Base-by-base conservation (phyloP, 2,329 filamentous ascomycete species). In the Dactylellina leptospora region DNA sequence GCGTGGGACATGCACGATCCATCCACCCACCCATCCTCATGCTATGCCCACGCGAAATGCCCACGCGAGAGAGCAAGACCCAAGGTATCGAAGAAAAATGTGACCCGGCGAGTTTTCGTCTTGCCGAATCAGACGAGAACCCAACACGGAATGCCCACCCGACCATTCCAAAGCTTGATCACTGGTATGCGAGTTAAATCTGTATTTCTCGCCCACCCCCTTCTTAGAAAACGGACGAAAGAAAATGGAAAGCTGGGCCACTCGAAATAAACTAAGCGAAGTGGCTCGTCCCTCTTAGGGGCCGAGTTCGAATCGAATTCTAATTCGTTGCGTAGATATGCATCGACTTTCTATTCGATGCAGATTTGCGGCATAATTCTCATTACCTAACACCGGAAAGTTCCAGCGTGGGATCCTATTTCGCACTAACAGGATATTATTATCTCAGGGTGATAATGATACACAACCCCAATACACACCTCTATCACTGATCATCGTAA, bases 181-280 rank as follows among this genome's bases (percentile, higher is more conserved):
- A 10, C 13, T 11, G 23, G 18, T 30, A 16, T 42, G 20, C 23
- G 38, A 42, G 16, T 42, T 50, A 55, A 36, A 36, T 45, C 53
- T 44, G 33, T 18, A 36, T 25, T n/a, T 25, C 30, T 33, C n/a
- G n/a, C n/a, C n/a, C n/a, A n/a, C 56, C 56, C 38, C 56, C 38
- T 33, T 44, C 40, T 44, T 11, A 38, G 13, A 33, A 16, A 44
- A 22, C 18, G n/a, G n/a, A n/a, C 53, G n/a, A 27, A 13, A 54
- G 11, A 22, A 68, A 56, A 63, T 42, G 23, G 33, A 50, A n/a
- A 58, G 18, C 36, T 20, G 50, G 58, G 51, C 66, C 58, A 71
- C 58, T 50, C 66, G 66, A 71, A 22, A n/a, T n/a, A n/a, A 27
- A 44, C 23, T 51, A 58, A 71, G 51, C 66, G 66, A 71, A 71